Conservation (phyloP, 176 grass and related monocot genomes). For the Aegilops tauschii region DNA sequence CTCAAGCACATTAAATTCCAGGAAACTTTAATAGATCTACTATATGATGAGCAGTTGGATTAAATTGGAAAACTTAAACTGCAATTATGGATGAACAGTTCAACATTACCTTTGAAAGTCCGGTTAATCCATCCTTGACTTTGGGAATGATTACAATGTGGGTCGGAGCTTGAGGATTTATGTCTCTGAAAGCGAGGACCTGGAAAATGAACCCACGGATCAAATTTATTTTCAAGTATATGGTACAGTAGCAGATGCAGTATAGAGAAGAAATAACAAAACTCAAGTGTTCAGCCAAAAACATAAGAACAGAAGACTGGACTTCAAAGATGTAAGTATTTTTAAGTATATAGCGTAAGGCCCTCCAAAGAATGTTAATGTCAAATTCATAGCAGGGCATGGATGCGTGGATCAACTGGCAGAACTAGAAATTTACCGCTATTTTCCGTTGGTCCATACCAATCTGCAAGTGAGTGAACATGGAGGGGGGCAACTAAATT, state of each 20-base stretch:
- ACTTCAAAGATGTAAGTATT: background rate
- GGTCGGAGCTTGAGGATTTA: slow-evolving; percentile 76
- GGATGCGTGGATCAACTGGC: background rate
- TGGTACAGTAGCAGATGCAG: background rate
- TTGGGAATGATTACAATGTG: slow-evolving; percentile 89
- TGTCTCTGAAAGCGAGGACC: slow-evolving; percentile 92
- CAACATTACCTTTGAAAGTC: slow-evolving; percentile 69
- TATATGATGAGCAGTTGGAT: background rate
- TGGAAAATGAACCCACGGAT: slow-evolving; percentile 23
- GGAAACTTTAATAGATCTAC: background rate
- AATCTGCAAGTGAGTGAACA: background rate
- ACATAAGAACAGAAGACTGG: background rate
- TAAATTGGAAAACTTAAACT: background rate
- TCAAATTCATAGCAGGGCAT: background rate
- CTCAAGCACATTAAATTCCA: background rate
- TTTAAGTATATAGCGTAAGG: background rate
- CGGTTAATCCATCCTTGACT: slow-evolving; percentile 84
- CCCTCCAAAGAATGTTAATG: background rate
- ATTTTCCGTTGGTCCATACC: background rate
- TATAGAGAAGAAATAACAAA: background rate
- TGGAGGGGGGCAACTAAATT: background rate
- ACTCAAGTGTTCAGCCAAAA: background rate
- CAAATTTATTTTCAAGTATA: background rate
- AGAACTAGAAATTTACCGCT: background rate
- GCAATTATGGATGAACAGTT: background rate